Percentiles rank a stretch among this genome's conserved stretches.
Conservation (phyloP, 2,329 filamentous ascomycete species). For the Beauveria sp. region DNA sequence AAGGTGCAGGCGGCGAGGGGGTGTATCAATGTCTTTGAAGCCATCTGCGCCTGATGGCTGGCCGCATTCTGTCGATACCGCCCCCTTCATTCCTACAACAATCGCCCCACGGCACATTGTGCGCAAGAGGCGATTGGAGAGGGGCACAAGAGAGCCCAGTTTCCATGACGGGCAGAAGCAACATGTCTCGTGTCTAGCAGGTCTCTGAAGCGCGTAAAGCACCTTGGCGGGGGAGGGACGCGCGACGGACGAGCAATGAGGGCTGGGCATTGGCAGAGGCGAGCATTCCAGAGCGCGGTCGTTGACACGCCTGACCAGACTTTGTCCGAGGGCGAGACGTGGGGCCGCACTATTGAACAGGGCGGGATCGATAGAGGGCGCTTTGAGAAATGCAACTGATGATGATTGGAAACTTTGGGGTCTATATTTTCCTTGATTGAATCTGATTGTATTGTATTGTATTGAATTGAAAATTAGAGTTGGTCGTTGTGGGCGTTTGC, state of each 20-base stretch:
- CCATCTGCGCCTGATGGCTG: conserved; percentile 22
- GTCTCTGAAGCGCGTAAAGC: conserved; percentile 3
- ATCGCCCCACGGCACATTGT: conserved; percentile 10
- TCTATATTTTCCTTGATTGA: background rate
- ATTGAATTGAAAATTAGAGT: no score
- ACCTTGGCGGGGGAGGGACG: background rate
- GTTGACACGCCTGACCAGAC: conserved; percentile 3
- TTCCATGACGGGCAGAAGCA: conserved; percentile 25
- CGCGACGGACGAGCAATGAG: background rate
- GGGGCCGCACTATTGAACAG: conserved; percentile 7
- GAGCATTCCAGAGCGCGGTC: conserved; percentile 22
- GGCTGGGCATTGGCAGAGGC: conserved; percentile 7
- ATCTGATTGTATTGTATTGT: background rate
- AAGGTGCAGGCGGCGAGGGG: conserved; percentile 14
- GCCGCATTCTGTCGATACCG: conserved; percentile 19
- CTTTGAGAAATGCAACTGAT: background rate
- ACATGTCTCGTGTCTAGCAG: conserved; percentile 21
- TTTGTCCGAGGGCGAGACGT: conserved; percentile 19
- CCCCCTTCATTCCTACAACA: conserved; percentile 32
- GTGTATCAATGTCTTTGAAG: conserved; percentile 15
- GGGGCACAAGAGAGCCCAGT: conserved; percentile 11
- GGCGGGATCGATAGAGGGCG: background rate
- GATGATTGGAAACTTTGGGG: background rate
- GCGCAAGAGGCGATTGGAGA: background rate
- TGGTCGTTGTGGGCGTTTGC: background rate